A percentile compares a stretch with the other conserved stretches of the same genome.
Conservation (phyloP, 331 rosid species). For the Prunus yedoensis region DNA sequence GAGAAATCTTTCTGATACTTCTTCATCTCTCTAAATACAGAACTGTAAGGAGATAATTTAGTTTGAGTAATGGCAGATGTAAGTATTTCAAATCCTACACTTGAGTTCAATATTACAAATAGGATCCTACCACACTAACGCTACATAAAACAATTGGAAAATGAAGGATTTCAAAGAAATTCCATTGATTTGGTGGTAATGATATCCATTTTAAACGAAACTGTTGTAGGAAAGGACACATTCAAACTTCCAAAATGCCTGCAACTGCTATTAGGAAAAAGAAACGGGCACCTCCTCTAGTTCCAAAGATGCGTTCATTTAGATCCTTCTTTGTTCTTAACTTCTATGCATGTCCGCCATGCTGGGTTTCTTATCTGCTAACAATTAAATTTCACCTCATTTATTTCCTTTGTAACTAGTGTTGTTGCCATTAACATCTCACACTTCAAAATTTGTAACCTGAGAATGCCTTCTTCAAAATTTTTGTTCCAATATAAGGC, state of each 20-base stretch:
- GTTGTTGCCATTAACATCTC: background rate
- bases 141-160: background rate
- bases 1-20: conserved; percentile 63
- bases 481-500: background rate
- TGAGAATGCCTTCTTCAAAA: background rate
- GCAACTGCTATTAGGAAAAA: background rate
- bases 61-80: background rate
- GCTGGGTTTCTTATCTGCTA: background rate
- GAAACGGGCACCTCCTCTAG: background rate
- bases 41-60: conserved; percentile 42
- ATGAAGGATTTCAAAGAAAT: background rate
- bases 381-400: background rate
- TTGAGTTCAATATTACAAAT: background rate
- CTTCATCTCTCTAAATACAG: conserved; percentile 75
- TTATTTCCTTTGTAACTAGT: background rate
- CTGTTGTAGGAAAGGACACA: background rate
- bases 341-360: background rate
- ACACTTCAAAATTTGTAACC: background rate
- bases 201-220: background rate
- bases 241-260: background rate
- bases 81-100: background rate
- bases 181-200: background rate
- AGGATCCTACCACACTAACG: background rate
- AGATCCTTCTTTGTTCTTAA: background rate
- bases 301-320: background rate